These are phyloP conservation scores for Bipolaris sorokiniana DNA, from an alignment of 2,329 filamentous ascomycete species.

Conservation along the genomic window DNA sequence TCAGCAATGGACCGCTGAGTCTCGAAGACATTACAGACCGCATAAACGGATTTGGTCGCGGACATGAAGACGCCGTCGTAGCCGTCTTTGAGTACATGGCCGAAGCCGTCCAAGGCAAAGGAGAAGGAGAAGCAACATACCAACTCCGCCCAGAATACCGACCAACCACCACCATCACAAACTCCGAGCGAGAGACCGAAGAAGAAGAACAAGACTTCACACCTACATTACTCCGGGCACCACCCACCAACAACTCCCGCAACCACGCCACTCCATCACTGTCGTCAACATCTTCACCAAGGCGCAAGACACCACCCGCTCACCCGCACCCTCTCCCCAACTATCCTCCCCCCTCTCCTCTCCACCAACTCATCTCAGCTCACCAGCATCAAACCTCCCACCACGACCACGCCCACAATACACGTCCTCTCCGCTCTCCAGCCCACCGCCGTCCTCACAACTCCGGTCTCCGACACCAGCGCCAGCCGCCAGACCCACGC, in stretches of 20 bases:
- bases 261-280: neutral
- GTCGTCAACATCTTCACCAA: neutral
- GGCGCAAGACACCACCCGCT: neutral
- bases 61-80: neutral
- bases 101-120: neutral
- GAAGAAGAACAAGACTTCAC: no score
- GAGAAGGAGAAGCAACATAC: neutral
- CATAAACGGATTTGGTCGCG: neutral
- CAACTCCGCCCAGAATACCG: neutral
- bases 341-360: neutral
- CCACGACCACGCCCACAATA: no score
- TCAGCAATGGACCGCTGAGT: neutral
- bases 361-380: neutral
- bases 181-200: no score
- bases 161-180: no score
- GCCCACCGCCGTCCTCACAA: neutral
- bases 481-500: neutral
- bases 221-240: no score
- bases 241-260: neutral
- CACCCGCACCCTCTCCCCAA: neutral
- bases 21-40: neutral
- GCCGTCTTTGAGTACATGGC: neutral
- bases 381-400: no score
- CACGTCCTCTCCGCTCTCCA: neutral
- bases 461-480: neutral